Evolutionary conservation across 169 alveolate species (phyloP).

Genomic region (Nephromyces sp.): DNA sequence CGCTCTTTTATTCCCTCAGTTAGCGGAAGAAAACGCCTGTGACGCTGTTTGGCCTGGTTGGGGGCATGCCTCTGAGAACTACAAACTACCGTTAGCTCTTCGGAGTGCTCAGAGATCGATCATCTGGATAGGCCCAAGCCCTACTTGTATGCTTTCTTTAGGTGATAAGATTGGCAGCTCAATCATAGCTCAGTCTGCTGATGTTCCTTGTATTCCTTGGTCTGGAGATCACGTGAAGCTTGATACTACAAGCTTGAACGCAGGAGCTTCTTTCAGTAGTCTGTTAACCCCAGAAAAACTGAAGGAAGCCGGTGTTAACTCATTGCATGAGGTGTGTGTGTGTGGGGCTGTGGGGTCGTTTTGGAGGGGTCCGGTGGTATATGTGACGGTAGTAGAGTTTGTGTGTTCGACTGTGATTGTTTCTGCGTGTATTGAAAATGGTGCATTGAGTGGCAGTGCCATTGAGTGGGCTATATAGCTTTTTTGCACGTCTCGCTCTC

Average conservation of each 20-base stretch:
- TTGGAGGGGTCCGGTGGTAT: too few species aligned
- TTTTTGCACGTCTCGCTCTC: too few species aligned
- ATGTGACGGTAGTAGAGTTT: too few species aligned
- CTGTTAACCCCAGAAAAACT: background rate
- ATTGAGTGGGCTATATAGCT: too few species aligned
- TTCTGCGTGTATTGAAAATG: too few species aligned
- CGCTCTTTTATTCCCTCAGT: background rate
- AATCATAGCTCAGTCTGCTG: conserved; percentile 80
- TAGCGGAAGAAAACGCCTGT: background rate
- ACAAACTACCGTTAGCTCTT: conserved; percentile 61
- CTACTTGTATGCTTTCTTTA: conserved; percentile 72
- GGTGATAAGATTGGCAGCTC: conserved; percentile 85
- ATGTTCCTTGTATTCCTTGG: conserved; percentile 82
- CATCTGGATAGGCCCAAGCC: conserved; percentile 79
- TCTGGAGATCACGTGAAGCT: conserved; percentile 59
- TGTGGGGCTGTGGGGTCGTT: too few species aligned
- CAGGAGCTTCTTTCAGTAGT: background rate
- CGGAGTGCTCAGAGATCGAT: conserved; percentile 37
- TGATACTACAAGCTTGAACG: too few species aligned
- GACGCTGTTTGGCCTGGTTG: conserved; percentile 94
- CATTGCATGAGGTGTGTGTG: background rate
- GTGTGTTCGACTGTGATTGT: too few species aligned
- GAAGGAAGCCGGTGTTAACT: background rate
- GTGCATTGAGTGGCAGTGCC: too few species aligned
- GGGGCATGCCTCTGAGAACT: conserved; percentile 89